A percentile compares a stretch with the other conserved stretches of the same genome.
phyloP scores from a whole-genome alignment of 2,329 filamentous ascomycete species.

The Penicillium vulpinum region DNA sequence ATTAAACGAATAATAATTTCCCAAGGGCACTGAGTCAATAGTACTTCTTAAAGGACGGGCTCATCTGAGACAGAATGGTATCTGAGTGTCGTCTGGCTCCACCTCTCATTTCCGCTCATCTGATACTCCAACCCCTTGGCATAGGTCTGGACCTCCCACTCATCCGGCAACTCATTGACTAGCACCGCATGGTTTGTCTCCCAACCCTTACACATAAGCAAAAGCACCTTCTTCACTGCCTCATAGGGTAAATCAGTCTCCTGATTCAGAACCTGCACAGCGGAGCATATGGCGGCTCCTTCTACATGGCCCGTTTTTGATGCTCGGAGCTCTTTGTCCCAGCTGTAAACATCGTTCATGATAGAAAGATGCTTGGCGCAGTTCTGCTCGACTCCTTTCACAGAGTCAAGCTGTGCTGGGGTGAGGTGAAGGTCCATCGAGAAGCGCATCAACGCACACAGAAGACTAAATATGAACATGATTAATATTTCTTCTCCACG shows the following conservation, averaged over 20 bases:
- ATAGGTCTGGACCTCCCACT: slow-evolving; percentile 23
- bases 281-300: slow-evolving; percentile 28
- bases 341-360: slow-evolving; percentile 47
- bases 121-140: slow-evolving; percentile 37
- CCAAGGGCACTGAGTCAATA: too few relatives aligned
- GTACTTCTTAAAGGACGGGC: too few relatives aligned
- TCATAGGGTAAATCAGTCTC: slow-evolving; percentile 24
- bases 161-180: slow-evolving; percentile 2
- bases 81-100: slow-evolving; percentile 31
- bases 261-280: slow-evolving; percentile 32
- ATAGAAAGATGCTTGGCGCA: slow-evolving; percentile 43
- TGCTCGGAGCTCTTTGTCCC: slow-evolving; percentile 39
- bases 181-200: slow-evolving; percentile 25
- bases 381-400: slow-evolving; percentile 39
- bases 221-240: slow-evolving; percentile 34
- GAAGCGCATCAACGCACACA: slow-evolving; percentile 42
- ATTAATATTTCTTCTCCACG: background rate
- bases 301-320: too few relatives aligned
- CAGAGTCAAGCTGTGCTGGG: slow-evolving; percentile 6
- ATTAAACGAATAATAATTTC: too few relatives aligned
- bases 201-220: slow-evolving; percentile 35
- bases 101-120: slow-evolving; percentile 38
- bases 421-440: too few relatives aligned
- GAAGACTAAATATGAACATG: slow-evolving; percentile 22
- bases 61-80: slow-evolving; percentile 7